A percentile compares a stretch with the other conserved stretches of the same genome.
phyloP scores from a whole-genome alignment of 495 filamentous ascomycete species.

The Bombardia bombarda region DNA sequence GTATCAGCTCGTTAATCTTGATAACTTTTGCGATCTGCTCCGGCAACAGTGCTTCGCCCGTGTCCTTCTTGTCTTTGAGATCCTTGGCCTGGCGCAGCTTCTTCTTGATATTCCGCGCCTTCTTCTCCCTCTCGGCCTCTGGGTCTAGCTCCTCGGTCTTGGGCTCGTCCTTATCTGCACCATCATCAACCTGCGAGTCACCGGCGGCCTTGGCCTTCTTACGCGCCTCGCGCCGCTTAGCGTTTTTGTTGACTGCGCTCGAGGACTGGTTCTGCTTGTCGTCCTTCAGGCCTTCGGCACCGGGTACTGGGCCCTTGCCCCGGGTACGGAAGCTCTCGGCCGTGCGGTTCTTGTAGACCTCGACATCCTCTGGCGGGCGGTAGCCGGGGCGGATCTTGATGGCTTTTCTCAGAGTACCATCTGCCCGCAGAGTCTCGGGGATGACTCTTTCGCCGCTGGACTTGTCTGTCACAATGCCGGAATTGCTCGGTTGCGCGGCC shows the following conservation, averaged over 20 bases:
- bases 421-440: conserved; percentile 75
- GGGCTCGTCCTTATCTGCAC: conserved; percentile 13
- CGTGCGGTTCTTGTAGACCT: conserved; percentile 88
- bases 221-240: conserved; percentile 83
- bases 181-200: conserved; percentile 26
- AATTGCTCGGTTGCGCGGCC: conserved; percentile 43
- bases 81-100: conserved; percentile 92
- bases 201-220: conserved; percentile 69
- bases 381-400: conserved; percentile 93
- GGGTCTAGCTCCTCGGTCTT: conserved; percentile 44
- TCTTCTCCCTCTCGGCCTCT: conserved; percentile 82
- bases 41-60: conserved; percentile 71
- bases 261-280: conserved; percentile 38
- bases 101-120: conserved; percentile 88
- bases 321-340: conserved; percentile 81
- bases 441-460: conserved; percentile 76
- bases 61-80: conserved; percentile 82
- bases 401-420: conserved; percentile 82
- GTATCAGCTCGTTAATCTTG: conserved; percentile 87
- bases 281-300: conserved; percentile 60
- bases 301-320: conserved; percentile 65
- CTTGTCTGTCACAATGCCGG: conserved; percentile 70
- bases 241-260: conserved; percentile 75
- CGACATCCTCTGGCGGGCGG: conserved; percentile 89
- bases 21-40: conserved; percentile 98